Percentiles rank a stretch among this genome's conserved stretches.
These are phyloP conservation scores for Polyporus tsugae DNA, from an alignment of 1,284 basidiomycete species.

Conservation along the genomic window DNA sequence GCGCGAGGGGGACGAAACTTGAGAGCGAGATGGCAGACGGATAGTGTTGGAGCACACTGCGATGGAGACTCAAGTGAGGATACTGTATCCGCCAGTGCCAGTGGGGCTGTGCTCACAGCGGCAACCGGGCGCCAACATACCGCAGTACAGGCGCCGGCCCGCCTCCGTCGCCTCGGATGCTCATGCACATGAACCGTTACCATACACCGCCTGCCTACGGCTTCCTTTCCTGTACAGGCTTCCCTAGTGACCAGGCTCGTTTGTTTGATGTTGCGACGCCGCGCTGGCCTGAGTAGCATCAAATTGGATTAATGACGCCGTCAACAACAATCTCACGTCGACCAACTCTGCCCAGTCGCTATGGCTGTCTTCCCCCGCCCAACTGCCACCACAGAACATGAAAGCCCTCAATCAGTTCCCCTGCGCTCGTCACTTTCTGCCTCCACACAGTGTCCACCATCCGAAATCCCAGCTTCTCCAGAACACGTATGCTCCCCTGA, in stretches of 20 bases:
- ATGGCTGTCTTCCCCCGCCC: constrained; percentile 12
- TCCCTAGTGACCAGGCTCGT: neutral
- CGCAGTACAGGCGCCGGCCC: neutral
- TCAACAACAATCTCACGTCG: neutral
- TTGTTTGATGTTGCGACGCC: neutral
- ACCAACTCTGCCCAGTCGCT: neutral
- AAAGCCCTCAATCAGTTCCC: constrained; percentile 34
- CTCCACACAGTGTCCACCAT: constrained; percentile 50
- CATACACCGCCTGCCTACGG: constrained; percentile 1
- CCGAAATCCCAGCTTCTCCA: constrained; percentile 70
- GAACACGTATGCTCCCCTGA: constrained; percentile 62
- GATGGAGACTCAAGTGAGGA: neutral
- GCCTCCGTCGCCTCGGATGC: neutral
- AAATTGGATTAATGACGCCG: neutral
- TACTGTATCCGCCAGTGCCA: neutral
- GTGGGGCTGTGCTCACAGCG: neutral
- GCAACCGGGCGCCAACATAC: neutral
- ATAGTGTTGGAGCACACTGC: neutral
- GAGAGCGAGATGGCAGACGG: constrained; percentile 14
- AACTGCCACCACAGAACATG: constrained; percentile 39
- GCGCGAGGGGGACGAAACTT: constrained; percentile 12
- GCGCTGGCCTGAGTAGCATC: neutral
- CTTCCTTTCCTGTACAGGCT: neutral
- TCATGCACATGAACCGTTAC: too few relatives aligned
- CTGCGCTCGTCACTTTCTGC: constrained; percentile 37